phyloP scores from a whole-genome alignment of 345 rosid genomes.

The Hibiscus trionum region DNA sequence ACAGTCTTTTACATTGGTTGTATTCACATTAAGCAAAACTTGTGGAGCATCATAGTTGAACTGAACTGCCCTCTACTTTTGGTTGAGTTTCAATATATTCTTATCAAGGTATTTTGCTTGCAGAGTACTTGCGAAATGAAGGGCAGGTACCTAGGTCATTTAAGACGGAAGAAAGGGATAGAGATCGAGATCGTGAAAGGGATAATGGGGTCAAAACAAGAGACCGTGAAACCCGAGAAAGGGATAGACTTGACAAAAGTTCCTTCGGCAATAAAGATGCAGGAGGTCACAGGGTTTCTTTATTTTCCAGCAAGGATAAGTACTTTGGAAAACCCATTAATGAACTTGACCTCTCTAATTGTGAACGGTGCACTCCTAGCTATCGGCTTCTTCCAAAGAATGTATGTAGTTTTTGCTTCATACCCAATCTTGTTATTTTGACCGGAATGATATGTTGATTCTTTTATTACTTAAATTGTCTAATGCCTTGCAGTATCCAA shows the following conservation, averaged over 20 bases:
- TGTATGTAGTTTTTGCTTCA: conserved; percentile 31
- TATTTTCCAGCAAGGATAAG: conserved; percentile 65
- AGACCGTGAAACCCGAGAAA: conserved; percentile 56
- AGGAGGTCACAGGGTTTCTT: conserved; percentile 43
- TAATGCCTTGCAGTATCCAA: conserved; percentile 62
- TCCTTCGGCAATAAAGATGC: conserved; percentile 41
- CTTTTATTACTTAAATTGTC: conserved; percentile 13
- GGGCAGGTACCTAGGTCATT: conserved; percentile 56
- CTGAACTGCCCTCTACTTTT: neutral
- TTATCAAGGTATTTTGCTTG: conserved; percentile 20
- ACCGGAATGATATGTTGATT: conserved; percentile 6
- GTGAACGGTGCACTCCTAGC: conserved; percentile 95
- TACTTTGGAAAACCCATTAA: conserved; percentile 74
- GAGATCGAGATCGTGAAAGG: conserved; percentile 55
- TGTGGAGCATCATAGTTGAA: neutral
- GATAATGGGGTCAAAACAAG: conserved; percentile 59
- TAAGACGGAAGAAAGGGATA: conserved; percentile 62
- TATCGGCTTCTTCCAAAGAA: conserved; percentile 88
- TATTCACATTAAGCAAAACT: neutral
- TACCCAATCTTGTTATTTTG: neutral
- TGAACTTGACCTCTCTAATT: conserved; percentile 90
- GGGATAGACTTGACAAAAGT: conserved; percentile 69
- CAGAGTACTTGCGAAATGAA: conserved; percentile 56
- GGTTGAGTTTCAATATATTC: neutral
- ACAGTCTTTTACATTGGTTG: neutral